Evolutionary conservation across 306 rosid species (phyloP).

Genomic region (Cajanus cajan): DNA sequence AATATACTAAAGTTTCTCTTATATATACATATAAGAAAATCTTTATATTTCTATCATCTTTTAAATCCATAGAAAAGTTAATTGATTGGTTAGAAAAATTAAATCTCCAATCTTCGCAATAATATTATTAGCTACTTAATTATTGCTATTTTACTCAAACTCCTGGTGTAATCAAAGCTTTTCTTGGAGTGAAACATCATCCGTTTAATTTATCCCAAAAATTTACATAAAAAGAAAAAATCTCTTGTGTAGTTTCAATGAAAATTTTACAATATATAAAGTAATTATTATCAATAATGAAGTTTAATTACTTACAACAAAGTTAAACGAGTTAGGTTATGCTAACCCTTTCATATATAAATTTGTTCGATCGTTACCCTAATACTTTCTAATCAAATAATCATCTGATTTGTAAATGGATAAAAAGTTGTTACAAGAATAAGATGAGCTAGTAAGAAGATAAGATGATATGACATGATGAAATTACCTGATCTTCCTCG

Average conservation of each 20-base stretch:
- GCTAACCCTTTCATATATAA: not conserved
- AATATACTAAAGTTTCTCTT: no score
- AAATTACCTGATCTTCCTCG: constrained; percentile 88
- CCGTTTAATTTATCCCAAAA: not conserved
- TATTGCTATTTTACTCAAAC: not conserved
- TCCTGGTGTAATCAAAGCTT: not conserved
- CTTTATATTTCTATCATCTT: not conserved
- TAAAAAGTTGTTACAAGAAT: constrained; percentile 4
- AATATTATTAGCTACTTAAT: not conserved
- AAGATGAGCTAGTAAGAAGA: not conserved
- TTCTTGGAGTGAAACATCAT: not conserved
- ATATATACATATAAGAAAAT: not conserved
- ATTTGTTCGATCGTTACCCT: not conserved
- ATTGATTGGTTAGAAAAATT: not conserved
- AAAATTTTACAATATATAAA: not conserved
- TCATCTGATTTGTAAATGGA: not conserved
- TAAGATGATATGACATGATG: not conserved
- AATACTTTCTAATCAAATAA: not conserved
- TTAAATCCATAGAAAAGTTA: not conserved
- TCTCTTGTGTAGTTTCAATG: not conserved
- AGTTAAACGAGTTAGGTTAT: not conserved
- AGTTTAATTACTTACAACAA: not conserved
- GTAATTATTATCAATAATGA: not conserved
- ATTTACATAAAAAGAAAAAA: not conserved
- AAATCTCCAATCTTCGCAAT: not conserved